phyloP scores from a whole-genome alignment of 1,284 basidiomycete species.

The Ceratobasidium sp. region DNA sequence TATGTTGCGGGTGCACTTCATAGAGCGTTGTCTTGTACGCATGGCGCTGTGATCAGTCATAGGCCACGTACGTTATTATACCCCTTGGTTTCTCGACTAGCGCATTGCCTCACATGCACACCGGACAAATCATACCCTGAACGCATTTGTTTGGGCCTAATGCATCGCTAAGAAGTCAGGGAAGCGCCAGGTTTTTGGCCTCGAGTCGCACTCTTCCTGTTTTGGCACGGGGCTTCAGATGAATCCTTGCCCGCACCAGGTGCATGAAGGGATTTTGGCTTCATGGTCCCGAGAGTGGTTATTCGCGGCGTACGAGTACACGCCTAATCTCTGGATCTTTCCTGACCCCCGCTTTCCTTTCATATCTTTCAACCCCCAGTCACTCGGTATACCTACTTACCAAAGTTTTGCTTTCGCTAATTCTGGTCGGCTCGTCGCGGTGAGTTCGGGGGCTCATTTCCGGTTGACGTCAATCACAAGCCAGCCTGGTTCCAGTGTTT shows the following conservation, averaged over 20 bases:
- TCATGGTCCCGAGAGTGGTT: constrained; percentile 20
- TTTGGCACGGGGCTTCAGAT: constrained; percentile 37
- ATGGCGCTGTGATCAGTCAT: not conserved
- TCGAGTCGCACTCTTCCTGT: constrained; percentile 17
- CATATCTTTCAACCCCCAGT: constrained; percentile 16
- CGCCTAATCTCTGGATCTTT: constrained; percentile 17
- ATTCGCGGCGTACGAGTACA: constrained; percentile 14
- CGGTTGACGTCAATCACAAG: constrained; percentile 44
- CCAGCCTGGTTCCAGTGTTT: constrained; percentile 31
- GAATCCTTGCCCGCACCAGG: constrained; percentile 32
- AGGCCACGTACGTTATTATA: constrained; percentile 3
- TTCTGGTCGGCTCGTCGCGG: constrained; percentile 15
- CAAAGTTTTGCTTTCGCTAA: constrained; percentile 42
- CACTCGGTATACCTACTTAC: constrained; percentile 20
- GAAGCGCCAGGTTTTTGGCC: constrained; percentile 23
- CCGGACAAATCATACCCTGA: constrained; percentile 4
- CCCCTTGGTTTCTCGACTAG: not conserved
- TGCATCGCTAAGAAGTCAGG: constrained; percentile 19
- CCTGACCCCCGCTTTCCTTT: constrained; percentile 14
- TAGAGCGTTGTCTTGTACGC: not conserved
- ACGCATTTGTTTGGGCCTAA: not conserved
- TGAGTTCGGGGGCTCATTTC: constrained; percentile 43
- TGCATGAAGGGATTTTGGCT: constrained; percentile 33
- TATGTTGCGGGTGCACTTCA: not conserved
- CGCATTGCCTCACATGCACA: not conserved